A percentile compares a stretch with the other conserved stretches of the same genome.
phyloP scores from a whole-genome alignment of 352 stramenopile species.

The Phytophthora podocarpi region DNA sequence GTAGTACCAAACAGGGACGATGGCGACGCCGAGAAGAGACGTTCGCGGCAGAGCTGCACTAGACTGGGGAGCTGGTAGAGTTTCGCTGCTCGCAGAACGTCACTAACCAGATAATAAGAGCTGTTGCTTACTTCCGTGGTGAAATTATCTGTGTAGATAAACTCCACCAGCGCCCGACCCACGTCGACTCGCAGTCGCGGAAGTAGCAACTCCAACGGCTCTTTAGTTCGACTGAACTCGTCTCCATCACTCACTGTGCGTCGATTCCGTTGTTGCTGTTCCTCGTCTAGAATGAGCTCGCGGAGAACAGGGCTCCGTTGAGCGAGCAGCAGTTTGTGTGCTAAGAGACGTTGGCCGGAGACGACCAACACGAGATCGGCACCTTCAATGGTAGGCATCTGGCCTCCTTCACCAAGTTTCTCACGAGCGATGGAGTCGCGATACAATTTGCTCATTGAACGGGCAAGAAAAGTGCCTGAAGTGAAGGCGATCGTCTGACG shows the following conservation, averaged over 20 bases:
- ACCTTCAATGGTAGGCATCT: background rate
- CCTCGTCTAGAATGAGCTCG: constrained; percentile 59
- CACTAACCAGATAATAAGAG: constrained; percentile 56
- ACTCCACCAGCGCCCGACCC: constrained; percentile 61
- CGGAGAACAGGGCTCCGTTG: constrained; percentile 55
- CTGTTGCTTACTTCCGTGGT: constrained; percentile 42
- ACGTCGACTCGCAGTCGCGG: constrained; percentile 58
- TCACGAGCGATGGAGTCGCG: constrained; percentile 13
- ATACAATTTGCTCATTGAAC: constrained; percentile 46
- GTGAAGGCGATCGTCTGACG: constrained; percentile 50
- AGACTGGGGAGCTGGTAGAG: constrained; percentile 51
- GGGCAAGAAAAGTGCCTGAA: constrained; percentile 55
- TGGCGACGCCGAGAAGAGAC: constrained; percentile 29
- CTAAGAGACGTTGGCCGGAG: constrained; percentile 41
- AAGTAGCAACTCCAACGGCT: constrained; percentile 53
- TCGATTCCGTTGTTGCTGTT: constrained; percentile 26
- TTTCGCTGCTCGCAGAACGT: constrained; percentile 59
- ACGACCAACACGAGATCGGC: constrained; percentile 60
- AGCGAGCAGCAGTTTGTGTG: constrained; percentile 68
- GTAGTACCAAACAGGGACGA: constrained; percentile 8
- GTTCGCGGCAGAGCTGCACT: constrained; percentile 41
- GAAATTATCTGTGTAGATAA: constrained; percentile 76
- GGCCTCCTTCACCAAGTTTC: background rate
- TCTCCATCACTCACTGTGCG: background rate
- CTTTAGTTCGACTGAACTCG: background rate